Evolutionary conservation across 164 flowering plant species (phyloP).

Genomic region (Akebia trifoliata): DNA sequence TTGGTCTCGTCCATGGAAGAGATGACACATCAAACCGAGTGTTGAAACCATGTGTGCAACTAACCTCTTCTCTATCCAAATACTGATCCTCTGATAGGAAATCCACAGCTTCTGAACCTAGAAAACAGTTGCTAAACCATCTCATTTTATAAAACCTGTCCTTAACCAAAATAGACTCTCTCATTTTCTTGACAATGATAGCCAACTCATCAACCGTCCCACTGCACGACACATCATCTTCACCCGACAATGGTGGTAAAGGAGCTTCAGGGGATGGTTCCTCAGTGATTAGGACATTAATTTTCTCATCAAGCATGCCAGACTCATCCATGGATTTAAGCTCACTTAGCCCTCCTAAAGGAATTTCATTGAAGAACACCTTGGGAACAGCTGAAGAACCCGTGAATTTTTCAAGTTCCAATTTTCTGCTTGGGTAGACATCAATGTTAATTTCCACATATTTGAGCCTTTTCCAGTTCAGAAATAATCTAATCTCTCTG

Average conservation of each 20-base stretch:
- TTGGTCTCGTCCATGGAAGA: no score
- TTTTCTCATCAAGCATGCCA: conserved; percentile 63
- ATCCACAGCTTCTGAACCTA: conserved; percentile 81
- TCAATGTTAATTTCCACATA: conserved; percentile 79
- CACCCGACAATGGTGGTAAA: conserved; percentile 80
- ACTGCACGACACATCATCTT: conserved; percentile 66
- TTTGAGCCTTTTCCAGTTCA: conserved; percentile 49
- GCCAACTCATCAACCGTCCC: conserved; percentile 76
- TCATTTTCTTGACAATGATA: conserved; percentile 63
- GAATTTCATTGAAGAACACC: conserved; percentile 64
- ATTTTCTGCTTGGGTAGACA: conserved; percentile 68
- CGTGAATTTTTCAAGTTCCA: conserved; percentile 58
- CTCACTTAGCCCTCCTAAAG: conserved; percentile 63
- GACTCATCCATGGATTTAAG: conserved; percentile 55
- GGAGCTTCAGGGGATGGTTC: conserved; percentile 67
- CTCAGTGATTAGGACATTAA: conserved; percentile 47
- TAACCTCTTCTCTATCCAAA: conserved; percentile 77
- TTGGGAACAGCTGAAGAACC: conserved; percentile 72
- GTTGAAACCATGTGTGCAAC: conserved; percentile 14
- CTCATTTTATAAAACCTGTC: conserved; percentile 80
- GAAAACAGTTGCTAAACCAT: conserved; percentile 61
- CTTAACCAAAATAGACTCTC: conserved; percentile 47
- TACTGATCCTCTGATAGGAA: conserved; percentile 75
- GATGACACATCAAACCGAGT: no score
- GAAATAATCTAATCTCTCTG: conserved; percentile 50